Evolutionary conservation across 2,329 filamentous ascomycete species (phyloP), one percentile per base, ranked within the genome.

Genomic region (Pleomassaria siparia): DNA sequence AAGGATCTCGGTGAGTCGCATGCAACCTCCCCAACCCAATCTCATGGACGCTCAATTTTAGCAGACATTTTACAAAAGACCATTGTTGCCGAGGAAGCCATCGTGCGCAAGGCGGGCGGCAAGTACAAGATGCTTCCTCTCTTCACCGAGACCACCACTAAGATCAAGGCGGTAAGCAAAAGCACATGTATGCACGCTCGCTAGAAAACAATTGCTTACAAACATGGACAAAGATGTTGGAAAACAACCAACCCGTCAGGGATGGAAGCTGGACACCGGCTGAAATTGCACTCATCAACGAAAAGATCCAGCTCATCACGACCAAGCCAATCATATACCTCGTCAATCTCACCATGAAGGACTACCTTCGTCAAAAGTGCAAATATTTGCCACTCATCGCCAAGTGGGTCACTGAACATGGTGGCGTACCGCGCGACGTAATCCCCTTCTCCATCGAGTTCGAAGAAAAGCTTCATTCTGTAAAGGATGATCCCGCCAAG

Each of bases 261-360:
- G 39, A 41, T 28, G 39, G 39, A 4, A 41, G 39, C 39, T 41
- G 39, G 39, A 41, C 39, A 4, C 39, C 39, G 2, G 39, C 39
- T 16, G 39, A 41, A 28, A 41, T 41, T 24, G 22, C 39, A 8
- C 39, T 41, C 13, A 41, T 41, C 39, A 41, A 41, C 24, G 39
- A 75, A 30, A 75, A 75, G 63, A 73, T 74, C 18, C 69, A 70
- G 45, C 68, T 76, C 2, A 76, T 76, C 54, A 76, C 74, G 22
- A 76, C 74, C 12, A 76, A 76, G 59, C 74, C 74, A 10, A 60
- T 60, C 37, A 74, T 76, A 52, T 76, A 76, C 58, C 71, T 76
- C 24, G 72, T 76, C 44, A 76, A 76, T 56, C 47, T 76, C 44
- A 74, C 72, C 2, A 75, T 75, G 74, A 76, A 76, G 62, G 74